Conservation (phyloP, 139 green algal species). For the Asterochloris sp. region DNA sequence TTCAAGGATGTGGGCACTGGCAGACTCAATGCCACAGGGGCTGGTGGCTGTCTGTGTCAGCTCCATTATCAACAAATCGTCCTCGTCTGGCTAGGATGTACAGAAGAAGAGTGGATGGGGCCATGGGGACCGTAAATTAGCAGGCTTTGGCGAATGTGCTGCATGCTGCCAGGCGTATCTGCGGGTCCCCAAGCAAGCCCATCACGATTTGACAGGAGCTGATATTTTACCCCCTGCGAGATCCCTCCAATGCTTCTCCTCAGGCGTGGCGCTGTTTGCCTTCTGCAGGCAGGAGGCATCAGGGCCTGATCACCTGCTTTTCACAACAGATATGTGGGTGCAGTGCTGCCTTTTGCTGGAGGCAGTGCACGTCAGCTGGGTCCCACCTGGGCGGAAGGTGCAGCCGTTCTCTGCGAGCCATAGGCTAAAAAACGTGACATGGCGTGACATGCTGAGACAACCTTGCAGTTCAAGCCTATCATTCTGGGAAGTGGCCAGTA, state of each 20-base stretch:
- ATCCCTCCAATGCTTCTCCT: constrained; percentile 29
- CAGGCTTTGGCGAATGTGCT: too few relatives aligned
- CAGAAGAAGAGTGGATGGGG: too few relatives aligned
- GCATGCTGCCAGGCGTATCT: too few relatives aligned
- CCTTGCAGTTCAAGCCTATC: not conserved
- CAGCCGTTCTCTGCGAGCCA: not conserved
- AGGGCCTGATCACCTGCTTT: not conserved
- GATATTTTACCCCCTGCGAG: not conserved
- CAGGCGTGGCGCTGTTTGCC: constrained; percentile 12
- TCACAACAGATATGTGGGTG: not conserved
- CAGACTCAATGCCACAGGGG: too few relatives aligned
- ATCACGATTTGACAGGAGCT: too few relatives aligned
- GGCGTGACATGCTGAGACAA: not conserved
- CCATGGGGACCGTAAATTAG: too few relatives aligned
- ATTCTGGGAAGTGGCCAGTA: not conserved
- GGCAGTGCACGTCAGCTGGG: not conserved
- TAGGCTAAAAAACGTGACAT: not conserved
- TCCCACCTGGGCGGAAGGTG: too few relatives aligned
- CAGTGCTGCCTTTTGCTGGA: not conserved
- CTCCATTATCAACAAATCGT: too few relatives aligned
- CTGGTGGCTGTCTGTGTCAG: too few relatives aligned
- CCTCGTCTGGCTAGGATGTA: too few relatives aligned
- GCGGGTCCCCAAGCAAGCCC: too few relatives aligned
- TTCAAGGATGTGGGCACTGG: too few relatives aligned
- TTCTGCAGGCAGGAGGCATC: constrained; percentile 17